Conservation (phyloP, 2,329 filamentous ascomycete genomes). For the Penicillium psychrosexuale region DNA sequence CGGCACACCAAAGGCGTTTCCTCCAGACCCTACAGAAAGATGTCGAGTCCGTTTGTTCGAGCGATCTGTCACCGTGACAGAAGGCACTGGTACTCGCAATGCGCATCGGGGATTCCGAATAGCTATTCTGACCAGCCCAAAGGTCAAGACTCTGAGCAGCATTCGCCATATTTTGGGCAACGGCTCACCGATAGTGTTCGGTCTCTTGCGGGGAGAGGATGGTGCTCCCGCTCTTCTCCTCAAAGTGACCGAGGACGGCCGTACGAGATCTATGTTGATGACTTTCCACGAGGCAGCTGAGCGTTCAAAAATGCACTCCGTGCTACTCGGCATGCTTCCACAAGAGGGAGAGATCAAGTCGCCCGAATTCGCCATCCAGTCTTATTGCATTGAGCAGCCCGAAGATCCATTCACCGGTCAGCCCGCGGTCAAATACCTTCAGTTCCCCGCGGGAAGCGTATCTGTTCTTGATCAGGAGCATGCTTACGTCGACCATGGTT, state of each 20-base stretch:
- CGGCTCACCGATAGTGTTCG: constrained; percentile 69
- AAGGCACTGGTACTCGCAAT: constrained; percentile 68
- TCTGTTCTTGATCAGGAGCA: constrained; percentile 69
- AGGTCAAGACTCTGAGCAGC: constrained; percentile 72
- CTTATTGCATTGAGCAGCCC: constrained; percentile 59
- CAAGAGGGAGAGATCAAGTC: constrained; percentile 67
- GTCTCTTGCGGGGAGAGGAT: constrained; percentile 69
- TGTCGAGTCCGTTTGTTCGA: constrained; percentile 77
- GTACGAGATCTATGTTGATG: constrained; percentile 69
- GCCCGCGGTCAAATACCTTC: constrained; percentile 32
- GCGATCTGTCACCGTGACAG: constrained; percentile 62
- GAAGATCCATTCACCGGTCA: constrained; percentile 32
- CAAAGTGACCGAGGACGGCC: constrained; percentile 63
- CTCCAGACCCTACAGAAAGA: constrained; percentile 66
- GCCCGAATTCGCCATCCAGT: constrained; percentile 64
- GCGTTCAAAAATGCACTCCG: constrained; percentile 66
- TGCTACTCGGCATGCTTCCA: constrained; percentile 70
- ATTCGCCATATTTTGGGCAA: constrained; percentile 68
- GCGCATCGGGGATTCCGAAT: constrained; percentile 78
- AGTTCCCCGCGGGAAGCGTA: constrained; percentile 38
- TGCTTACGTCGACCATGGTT: constrained; percentile 52
- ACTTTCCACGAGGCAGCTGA: constrained; percentile 73
- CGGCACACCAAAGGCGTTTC: constrained; percentile 68
- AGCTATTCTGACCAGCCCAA: constrained; percentile 71
- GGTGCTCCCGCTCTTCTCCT: constrained; percentile 68